Evolutionary conservation across 2,329 filamentous ascomycete genomes (phyloP).

Genomic region (Akanthomyces muscarius): DNA sequence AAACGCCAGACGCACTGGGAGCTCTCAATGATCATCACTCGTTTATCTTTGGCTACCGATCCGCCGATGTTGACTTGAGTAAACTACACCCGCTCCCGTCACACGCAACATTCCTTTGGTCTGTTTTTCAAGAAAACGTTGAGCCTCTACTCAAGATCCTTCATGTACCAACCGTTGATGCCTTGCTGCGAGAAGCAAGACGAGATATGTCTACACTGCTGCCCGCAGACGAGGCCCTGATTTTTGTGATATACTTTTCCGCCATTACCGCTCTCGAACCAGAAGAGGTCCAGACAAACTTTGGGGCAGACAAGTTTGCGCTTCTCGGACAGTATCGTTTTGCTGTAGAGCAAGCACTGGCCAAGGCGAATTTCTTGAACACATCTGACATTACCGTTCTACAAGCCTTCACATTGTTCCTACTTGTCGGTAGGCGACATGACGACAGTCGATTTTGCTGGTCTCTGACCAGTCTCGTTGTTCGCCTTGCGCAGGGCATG

Average conservation of each 20-base stretch:
- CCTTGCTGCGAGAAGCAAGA: constrained; percentile 57
- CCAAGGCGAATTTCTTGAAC: constrained; percentile 55
- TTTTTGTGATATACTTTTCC: constrained; percentile 60
- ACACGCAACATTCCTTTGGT: constrained; percentile 65
- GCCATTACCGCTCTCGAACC: constrained; percentile 57
- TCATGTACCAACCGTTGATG: constrained; percentile 64
- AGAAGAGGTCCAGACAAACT: constrained; percentile 44
- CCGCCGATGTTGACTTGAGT: constrained; percentile 62
- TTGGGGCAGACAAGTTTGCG: constrained; percentile 42
- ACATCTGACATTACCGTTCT: constrained; percentile 54
- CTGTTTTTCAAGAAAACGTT: constrained; percentile 68
- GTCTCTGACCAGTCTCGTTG: constrained; percentile 54
- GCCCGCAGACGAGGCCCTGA: constrained; percentile 55
- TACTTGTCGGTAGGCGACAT: constrained; percentile 44
- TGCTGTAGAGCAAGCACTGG: constrained; percentile 53
- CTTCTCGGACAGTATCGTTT: constrained; percentile 46
- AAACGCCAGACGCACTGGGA: constrained; percentile 33
- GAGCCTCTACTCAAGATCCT: constrained; percentile 69
- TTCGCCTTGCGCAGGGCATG: constrained; percentile 57
- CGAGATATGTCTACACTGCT: constrained; percentile 55
- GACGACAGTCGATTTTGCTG: constrained; percentile 54
- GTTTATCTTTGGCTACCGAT: constrained; percentile 70
- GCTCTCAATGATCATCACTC: constrained; percentile 56
- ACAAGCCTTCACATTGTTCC: constrained; percentile 55
- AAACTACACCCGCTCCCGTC: constrained; percentile 62